Percentiles rank a stretch among this genome's conserved stretches.
These are phyloP conservation scores for Bipolaris gigantea DNA, from an alignment of 2,329 filamentous ascomycete genomes.

Conservation along the genomic window DNA sequence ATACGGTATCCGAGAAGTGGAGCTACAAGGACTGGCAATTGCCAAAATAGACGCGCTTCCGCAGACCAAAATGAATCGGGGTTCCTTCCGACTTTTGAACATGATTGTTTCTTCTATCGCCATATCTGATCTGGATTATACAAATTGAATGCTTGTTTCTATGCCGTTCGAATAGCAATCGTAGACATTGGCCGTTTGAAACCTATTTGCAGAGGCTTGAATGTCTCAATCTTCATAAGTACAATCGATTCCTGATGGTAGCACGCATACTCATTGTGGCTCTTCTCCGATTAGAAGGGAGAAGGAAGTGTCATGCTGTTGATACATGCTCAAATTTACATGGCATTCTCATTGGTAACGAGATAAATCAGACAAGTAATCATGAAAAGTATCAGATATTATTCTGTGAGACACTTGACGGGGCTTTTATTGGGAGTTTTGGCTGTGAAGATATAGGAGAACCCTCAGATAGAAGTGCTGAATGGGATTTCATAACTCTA, in stretches of 20 bases:
- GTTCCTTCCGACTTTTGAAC: not conserved
- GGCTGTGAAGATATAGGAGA: not conserved
- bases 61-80: not conserved
- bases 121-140: not conserved
- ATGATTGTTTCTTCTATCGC: not conserved
- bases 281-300: too few relatives aligned
- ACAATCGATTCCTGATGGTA: too few relatives aligned
- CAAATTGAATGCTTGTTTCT: not conserved
- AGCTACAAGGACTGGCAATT: slow-evolving; percentile 90
- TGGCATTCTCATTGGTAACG: not conserved
- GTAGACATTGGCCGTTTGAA: not conserved
- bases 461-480: not conserved
- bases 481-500: not conserved
- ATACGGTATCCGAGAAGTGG: slow-evolving; percentile 92
- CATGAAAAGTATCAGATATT: not conserved
- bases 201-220: too few relatives aligned
- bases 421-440: not conserved
- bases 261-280: too few relatives aligned
- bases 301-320: too few relatives aligned
- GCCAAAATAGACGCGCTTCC: slow-evolving; percentile 5
- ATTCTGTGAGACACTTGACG: not conserved
- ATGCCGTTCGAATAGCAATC: too few relatives aligned
- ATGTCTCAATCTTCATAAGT: too few relatives aligned
- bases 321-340: not conserved
- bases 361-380: not conserved